phyloP scores from a whole-genome alignment of 106 monocot species.

The Ottelia alismoides region DNA sequence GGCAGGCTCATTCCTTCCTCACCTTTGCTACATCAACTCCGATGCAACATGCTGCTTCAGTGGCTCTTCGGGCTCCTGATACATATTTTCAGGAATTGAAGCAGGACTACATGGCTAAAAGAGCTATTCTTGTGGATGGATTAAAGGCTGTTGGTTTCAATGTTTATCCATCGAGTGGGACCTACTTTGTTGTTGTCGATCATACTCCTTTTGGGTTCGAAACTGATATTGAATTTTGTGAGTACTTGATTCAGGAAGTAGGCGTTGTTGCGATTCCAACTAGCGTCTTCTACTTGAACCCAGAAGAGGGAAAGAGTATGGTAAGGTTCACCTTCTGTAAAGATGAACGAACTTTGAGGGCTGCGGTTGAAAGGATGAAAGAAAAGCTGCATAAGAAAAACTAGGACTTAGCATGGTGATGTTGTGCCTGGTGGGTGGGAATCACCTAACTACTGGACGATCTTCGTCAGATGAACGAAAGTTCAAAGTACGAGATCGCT shows the following conservation, averaged over 20 bases:
- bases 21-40: slow-evolving; percentile 94
- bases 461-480: too few relatives aligned
- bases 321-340: slow-evolving; percentile 95
- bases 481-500: too few relatives aligned
- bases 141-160: slow-evolving; percentile 70
- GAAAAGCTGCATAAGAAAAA: slow-evolving; percentile 27
- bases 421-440: too few relatives aligned
- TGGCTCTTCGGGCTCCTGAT: slow-evolving; percentile 57
- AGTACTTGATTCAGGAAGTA: slow-evolving; percentile 85
- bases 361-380: slow-evolving; percentile 84
- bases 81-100: slow-evolving; percentile 70
- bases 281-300: slow-evolving; percentile 78
- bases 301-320: slow-evolving; percentile 86
- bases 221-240: slow-evolving; percentile 80
- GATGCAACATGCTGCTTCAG: slow-evolving; percentile 74
- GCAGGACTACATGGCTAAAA: slow-evolving; percentile 68
- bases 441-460: too few relatives aligned
- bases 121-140: slow-evolving; percentile 70
- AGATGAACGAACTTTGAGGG: slow-evolving; percentile 67
- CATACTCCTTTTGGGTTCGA: slow-evolving; percentile 91
- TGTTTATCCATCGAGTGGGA: slow-evolving; percentile 81
- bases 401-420: too few relatives aligned
- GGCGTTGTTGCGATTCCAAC: slow-evolving; percentile 93
- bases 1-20: slow-evolving; percentile 80
- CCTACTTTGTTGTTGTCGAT: slow-evolving; percentile 87